Conservation (phyloP, 208 protist species). For the Trypanosoma grayi region DNA sequence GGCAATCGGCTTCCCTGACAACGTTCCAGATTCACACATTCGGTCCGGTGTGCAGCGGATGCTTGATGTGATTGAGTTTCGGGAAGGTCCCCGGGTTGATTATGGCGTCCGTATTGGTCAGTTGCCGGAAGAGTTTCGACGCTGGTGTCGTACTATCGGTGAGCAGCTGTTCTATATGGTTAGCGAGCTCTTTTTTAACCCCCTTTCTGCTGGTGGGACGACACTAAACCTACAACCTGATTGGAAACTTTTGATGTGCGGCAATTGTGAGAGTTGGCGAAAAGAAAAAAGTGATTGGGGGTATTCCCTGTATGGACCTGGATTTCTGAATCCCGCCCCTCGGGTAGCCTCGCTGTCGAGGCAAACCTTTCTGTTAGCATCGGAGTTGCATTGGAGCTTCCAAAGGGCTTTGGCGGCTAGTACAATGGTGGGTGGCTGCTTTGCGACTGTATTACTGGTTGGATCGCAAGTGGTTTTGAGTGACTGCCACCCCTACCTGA, state of each 20-base stretch:
- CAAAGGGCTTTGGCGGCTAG: neutral
- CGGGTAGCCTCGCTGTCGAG: neutral
- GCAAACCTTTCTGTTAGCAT: constrained; percentile 8
- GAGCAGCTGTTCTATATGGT: constrained; percentile 15
- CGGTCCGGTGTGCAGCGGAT: constrained; percentile 17
- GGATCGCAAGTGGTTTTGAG: constrained; percentile 5
- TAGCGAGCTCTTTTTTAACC: constrained; percentile 7
- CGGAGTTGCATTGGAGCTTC: constrained; percentile 7
- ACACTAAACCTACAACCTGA: constrained; percentile 9
- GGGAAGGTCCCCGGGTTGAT: constrained; percentile 12
- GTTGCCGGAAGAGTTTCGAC: constrained; percentile 20
- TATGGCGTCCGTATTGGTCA: constrained; percentile 4
- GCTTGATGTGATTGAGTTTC: constrained; percentile 25
- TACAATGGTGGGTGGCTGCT: neutral
- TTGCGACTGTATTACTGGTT: constrained; percentile 11
- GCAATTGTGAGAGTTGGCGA: neutral
- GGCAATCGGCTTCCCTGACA: constrained; percentile 23
- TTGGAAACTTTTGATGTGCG: constrained; percentile 5
- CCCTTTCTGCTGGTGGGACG: neutral
- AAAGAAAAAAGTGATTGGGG: neutral
- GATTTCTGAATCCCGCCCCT: neutral
- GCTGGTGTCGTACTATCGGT: constrained; percentile 13
- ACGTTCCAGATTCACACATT: constrained; percentile 18
- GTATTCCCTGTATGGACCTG: neutral
- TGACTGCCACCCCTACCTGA: constrained; percentile 19